Percentiles rank a stretch among this genome's conserved stretches.
Conservation (phyloP, 1,284 basidiomycete species). For the Puccinia novopanici region DNA sequence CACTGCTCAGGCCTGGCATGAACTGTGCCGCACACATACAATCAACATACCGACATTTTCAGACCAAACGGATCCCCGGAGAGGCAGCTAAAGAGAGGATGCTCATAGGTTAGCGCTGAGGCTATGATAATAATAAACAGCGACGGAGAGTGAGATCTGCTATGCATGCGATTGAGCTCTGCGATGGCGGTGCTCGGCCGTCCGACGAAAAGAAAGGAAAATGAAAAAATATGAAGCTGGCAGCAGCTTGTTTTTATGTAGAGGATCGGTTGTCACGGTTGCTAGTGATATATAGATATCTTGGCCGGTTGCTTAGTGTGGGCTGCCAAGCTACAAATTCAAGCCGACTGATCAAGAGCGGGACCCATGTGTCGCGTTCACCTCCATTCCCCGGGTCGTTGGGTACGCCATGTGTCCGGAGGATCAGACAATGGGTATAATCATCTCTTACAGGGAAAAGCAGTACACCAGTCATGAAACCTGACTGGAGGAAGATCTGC, state of each 20-base stretch:
- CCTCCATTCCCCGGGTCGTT: background rate
- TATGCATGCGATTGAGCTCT: constrained; percentile 1
- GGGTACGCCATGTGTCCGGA: background rate
- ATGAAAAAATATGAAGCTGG: no score
- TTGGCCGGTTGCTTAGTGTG: background rate
- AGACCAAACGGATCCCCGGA: background rate
- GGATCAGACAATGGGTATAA: no score
- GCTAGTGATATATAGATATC: background rate
- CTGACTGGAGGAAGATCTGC: no score
- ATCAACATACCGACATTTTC: no score
- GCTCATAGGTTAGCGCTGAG: background rate
- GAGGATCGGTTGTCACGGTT: constrained; percentile 4
- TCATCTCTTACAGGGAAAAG: no score
- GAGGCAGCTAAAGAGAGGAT: background rate
- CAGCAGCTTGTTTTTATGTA: background rate
- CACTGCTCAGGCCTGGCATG: background rate
- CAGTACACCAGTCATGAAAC: no score
- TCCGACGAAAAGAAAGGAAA: background rate
- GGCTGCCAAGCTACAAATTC: background rate
- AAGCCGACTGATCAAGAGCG: background rate
- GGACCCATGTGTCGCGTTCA: background rate
- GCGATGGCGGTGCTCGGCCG: background rate
- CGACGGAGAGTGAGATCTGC: background rate
- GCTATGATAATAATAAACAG: background rate
- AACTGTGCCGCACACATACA: background rate